Conservation (phyloP, 768 basidiomycete genomes). For the Termitomyces sp. region DNA sequence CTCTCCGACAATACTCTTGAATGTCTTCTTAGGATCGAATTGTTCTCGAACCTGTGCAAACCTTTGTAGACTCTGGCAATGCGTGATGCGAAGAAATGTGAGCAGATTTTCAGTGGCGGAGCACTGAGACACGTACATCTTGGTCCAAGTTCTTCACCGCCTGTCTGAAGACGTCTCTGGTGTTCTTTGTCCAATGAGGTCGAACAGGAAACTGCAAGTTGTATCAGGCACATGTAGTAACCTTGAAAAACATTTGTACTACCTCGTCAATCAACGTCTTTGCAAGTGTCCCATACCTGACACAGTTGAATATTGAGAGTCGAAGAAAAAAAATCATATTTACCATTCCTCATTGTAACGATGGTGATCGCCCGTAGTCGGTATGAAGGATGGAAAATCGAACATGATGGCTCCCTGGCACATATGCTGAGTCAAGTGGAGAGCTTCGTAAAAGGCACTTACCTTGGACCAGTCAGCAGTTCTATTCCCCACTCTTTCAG, state of each 20-base stretch:
- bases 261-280: constrained; percentile 31
- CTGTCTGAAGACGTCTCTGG: constrained; percentile 24
- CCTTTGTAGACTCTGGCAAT: constrained; percentile 23
- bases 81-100: background rate
- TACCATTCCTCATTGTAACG: constrained; percentile 33
- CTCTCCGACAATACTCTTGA: constrained; percentile 31
- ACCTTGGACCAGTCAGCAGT: constrained; percentile 35
- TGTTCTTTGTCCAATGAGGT: constrained; percentile 36
- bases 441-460: background rate
- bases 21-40: constrained; percentile 31
- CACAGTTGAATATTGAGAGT: background rate
- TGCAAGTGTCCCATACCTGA: constrained; percentile 16
- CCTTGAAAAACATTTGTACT: background rate
- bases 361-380: constrained; percentile 28
- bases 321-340: background rate
- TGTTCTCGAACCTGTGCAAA: constrained; percentile 27
- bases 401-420: constrained; percentile 34
- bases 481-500: constrained; percentile 23
- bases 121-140: constrained; percentile 20
- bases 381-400: constrained; percentile 32
- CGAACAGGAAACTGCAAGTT: constrained; percentile 28
- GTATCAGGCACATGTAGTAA: background rate
- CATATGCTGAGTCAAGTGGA: background rate
- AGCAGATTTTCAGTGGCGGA: background rate
- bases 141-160: constrained; percentile 28